Base-by-base conservation (phyloP, 352 stramenopile genomes). In the Phytophthora hybrid region DNA sequence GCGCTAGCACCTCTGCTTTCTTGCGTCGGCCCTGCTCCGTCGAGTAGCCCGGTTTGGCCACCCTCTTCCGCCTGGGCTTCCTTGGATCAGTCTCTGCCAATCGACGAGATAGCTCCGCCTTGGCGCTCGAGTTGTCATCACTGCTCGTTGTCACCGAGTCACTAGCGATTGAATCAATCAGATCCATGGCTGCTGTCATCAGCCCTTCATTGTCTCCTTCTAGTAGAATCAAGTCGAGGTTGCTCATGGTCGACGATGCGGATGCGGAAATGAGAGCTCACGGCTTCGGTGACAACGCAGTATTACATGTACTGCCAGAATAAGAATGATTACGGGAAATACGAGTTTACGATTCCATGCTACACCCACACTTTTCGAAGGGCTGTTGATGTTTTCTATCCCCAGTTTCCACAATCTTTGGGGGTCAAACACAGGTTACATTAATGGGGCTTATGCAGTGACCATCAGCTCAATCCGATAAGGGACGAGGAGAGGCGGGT, bases 21-120 rank as follows among this genome's bases (percentile, higher is more conserved):
- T 68, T 68, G 14, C 52, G 66, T 37, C 52, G n/a, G 18, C 31
- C 49, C 4, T 63, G 52, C 29, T 59, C 39, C n/a, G 66, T 68
- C n/a, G 59, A 68, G 39, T 73, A 73, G 3, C 66, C 66, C 19
- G 63, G 53, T 19, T 51, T 63, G 8, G 14, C 8, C 21, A 64
- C 59, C 4, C 54, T 32, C 21, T 64, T 70, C 19, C 63, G 39
- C 21, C 37, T 54, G 54, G 39, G 26, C 8, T 63, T 55, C 14
- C 57, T 55, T 9, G 26, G 0, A n/a, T 5, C 19, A 19, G 39
- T 34, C 39, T 10, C 23, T 54, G 8, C 18, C 41, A 18, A 13
- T 53, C n/a, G n/a, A 23, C 6, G 3, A 4, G 41, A n/a, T 9
- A 4, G 41, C 39, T 39, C 13, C 19, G 13, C 7, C 14, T 8